Conservation (phyloP, 2,329 filamentous ascomycete genomes). For the Ophiocordyceps camponoti-floridani region DNA sequence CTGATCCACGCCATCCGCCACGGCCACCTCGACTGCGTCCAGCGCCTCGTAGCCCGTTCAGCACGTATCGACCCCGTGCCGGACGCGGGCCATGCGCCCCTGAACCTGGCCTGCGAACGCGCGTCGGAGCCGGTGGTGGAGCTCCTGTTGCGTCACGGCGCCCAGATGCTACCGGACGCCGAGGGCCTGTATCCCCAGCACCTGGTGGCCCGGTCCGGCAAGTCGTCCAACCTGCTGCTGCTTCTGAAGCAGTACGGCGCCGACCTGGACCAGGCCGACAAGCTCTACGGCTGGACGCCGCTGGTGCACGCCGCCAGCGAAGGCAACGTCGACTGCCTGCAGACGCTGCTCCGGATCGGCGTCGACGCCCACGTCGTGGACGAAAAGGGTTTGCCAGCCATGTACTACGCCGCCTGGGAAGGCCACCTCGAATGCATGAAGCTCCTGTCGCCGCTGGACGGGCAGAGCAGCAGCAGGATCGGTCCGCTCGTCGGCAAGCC, state of each 20-base stretch:
- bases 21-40: conserved; percentile 62
- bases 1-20: conserved; percentile 91
- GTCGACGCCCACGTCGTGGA: conserved; percentile 68
- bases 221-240: conserved; percentile 60
- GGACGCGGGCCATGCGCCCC: conserved; percentile 78
- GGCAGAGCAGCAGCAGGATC: conserved; percentile 17
- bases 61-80: conserved; percentile 76
- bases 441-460: conserved; percentile 49
- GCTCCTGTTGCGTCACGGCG: conserved; percentile 63
- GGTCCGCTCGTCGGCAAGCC: conserved; percentile 25
- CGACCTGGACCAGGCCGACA: conserved; percentile 82
- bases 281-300: conserved; percentile 93
- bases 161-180: conserved; percentile 77
- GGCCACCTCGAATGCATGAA: conserved; percentile 91
- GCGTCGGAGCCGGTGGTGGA: conserved; percentile 73
- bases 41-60: conserved; percentile 55
- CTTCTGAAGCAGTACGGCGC: conserved; percentile 74
- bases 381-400: conserved; percentile 81
- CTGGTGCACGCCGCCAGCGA: conserved; percentile 93
- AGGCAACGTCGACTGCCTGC: conserved; percentile 76
- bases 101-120: conserved; percentile 91
- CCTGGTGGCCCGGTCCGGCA: conserved; percentile 76
- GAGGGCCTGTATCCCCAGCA: conserved; percentile 97
- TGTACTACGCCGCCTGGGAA: conserved; percentile 99
- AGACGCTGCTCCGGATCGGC: conserved; percentile 61